Evolutionary conservation across 345 rosid species (phyloP), one percentile per base, ranked within the genome.

Genomic region (Camelina sativa): DNA sequence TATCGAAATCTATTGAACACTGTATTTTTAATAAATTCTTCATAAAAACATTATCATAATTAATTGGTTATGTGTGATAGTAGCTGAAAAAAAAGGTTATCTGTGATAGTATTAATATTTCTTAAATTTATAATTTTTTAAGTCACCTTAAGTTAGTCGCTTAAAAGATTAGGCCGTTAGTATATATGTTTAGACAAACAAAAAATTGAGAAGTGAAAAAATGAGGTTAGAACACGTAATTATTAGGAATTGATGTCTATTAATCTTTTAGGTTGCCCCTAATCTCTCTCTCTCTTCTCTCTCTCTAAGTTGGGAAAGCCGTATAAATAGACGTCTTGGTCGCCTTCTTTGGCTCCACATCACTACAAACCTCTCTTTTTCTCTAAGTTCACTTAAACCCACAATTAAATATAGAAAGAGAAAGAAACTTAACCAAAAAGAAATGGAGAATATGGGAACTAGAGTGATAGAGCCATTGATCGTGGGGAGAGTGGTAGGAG

Each of bases 401-500:
- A 48, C 12, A 66, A 41, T n/a, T 43, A 19, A 28, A 28, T 57
- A 66, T 65, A 66, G 50, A 47, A 47, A 74, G 66, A 37, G 15
- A 44, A 56, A 65, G 11, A 60, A 52, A 59, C 12, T 10, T 53
- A 51, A 51, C 41, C 7, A 51, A 54, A 16, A 23, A 35, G 53
- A 54, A 12, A 79, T 64, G 76, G 79, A 69, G 76, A 70, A 64
- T 13, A 11, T 73, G 61, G 70, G 72, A 66, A 71, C 48, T 50
- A 76, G 71, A 76, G 56, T 77, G 43, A 70, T 75, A 48, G 85
- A 86, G 53, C 87, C 90, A 40, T 74, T 86, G 46, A 71, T 83
- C 44, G 71, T 86, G 5, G 87, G 90, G 35, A 68, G 90, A 75
- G 90, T 86, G 23, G 62, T 86, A 22, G 87, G 87, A 71, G 89